phyloP scores from a whole-genome alignment of 129 eudicot species.

The Arctium minus region DNA sequence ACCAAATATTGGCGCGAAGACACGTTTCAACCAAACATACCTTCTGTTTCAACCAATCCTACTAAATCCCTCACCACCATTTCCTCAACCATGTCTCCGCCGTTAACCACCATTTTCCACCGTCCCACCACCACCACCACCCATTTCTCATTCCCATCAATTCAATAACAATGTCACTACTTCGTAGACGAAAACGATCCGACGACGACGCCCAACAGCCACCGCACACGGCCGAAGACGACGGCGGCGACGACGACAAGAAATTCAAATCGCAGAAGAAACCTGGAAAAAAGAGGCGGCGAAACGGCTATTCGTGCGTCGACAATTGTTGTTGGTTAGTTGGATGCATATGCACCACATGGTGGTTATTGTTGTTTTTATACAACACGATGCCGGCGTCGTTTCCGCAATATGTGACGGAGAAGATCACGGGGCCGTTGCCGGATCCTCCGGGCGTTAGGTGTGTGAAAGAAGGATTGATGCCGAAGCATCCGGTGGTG shows the following conservation, averaged over 20 bases:
- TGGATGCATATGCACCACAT: slow-evolving; percentile 65
- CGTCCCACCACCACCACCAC: neutral
- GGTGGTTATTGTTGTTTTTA: slow-evolving; percentile 78
- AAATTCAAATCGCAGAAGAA: neutral
- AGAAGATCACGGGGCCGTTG: slow-evolving; percentile 80
- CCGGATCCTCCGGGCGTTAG: slow-evolving; percentile 96
- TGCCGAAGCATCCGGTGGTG: slow-evolving; percentile 85
- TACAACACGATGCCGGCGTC: slow-evolving; percentile 84
- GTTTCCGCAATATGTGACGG: slow-evolving; percentile 88
- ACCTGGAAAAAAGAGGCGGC: slow-evolving; percentile 5
- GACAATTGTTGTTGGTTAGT: slow-evolving; percentile 86
- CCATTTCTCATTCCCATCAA: neutral
- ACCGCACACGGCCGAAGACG: neutral
- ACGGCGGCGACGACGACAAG: neutral
- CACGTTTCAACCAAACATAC: slow-evolving; percentile 15
- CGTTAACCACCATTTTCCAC: slow-evolving; percentile 15
- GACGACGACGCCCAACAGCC: neutral
- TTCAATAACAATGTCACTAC: slow-evolving; percentile 11
- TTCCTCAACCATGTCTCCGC: slow-evolving; percentile 7
- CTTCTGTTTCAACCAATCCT: slow-evolving; percentile 1
- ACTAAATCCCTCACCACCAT: slow-evolving; percentile 5
- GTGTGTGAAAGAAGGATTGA: slow-evolving; percentile 61
- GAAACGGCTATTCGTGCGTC: slow-evolving; percentile 42
- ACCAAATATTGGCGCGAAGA: slow-evolving; percentile 8
- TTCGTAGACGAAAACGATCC: slow-evolving; percentile 17